Base-by-base conservation (phyloP, 169 alveolate genomes). In the Cryptosporidium baileyi region DNA sequence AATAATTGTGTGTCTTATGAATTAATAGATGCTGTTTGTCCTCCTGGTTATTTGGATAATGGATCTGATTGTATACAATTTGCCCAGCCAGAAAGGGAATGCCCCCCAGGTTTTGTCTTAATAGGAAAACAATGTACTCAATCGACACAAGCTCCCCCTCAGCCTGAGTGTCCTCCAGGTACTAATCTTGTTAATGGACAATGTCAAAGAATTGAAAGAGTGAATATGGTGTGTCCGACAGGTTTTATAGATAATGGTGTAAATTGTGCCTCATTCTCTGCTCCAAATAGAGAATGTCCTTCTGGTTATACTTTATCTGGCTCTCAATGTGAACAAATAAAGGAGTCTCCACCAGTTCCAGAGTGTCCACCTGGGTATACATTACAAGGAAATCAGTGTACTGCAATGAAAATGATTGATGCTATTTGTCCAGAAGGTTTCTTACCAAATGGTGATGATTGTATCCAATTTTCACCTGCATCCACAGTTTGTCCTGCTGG, bases 311-410 rank as follows among this genome's bases (percentile, higher is more conserved):
- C 67, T 32, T 30, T 74, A 5, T 54, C 65, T 51, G 85, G 85
- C 17, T 54, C 65, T 3, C 85, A 74, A 24, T 74, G 85, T n/a
- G 85, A 74, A 28, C 85, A 74, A 74, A 74, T 74, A 74, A 51
- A 57, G 11, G 85, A 74, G 49, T 67, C 67, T 36, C 67, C 85
- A 13, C 67, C 67, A 9, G 67, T 74, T 36, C 61, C 85, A 36
- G 85, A 74, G 44, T 74, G 85, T 2, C 85, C 85, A 54, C 85
- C 85, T 11, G 85, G 85, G 17, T 74, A 74, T 51, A 74, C 74
- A 57, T 34, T 74, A 40, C 85, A 74, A 54, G 74, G 85, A 4
- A 54, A 51, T 17, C 85, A 74, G 54, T 74, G 85, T 38, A 54
- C 67, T 9, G 67, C 85, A 54, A 15, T 74, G 49, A 74, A 74